phyloP scores from a whole-genome alignment of 768 basidiomycete genomes.

The Boletus pseudo-olivaceus region DNA sequence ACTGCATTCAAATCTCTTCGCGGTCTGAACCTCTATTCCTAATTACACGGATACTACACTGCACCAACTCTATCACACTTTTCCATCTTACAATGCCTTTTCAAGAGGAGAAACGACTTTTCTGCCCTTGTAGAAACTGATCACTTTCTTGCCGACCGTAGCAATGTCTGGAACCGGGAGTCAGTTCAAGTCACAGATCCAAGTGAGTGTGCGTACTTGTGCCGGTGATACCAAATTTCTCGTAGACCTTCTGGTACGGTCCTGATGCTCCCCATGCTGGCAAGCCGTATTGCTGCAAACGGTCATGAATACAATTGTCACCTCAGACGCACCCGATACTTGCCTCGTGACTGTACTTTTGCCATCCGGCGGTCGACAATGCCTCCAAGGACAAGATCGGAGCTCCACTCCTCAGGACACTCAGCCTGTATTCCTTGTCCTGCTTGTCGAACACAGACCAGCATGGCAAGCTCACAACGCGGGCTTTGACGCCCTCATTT shows the following conservation, averaged over 20 bases:
- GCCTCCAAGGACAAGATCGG: slow-evolving; percentile 91
- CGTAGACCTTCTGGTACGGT: slow-evolving; percentile 87
- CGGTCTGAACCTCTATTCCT: slow-evolving; percentile 6
- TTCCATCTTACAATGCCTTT: slow-evolving; percentile 54
- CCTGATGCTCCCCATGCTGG: slow-evolving; percentile 83
- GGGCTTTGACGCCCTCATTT: slow-evolving; percentile 72
- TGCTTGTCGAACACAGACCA: slow-evolving; percentile 88
- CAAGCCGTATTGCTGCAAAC: slow-evolving; percentile 63
- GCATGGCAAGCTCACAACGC: slow-evolving; percentile 86
- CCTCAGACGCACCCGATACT: slow-evolving; percentile 5
- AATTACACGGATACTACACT: slow-evolving; percentile 15
- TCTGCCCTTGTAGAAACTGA: slow-evolving; percentile 79
- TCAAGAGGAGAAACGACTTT: slow-evolving; percentile 70
- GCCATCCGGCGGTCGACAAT: slow-evolving; percentile 78
- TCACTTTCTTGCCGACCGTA: slow-evolving; percentile 77
- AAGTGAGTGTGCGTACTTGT: slow-evolving; percentile 45
- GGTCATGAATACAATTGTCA: background rate
- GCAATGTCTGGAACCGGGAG: slow-evolving; percentile 58
- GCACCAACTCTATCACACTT: background rate
- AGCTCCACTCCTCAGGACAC: slow-evolving; percentile 83
- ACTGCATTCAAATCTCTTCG: background rate
- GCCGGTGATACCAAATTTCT: slow-evolving; percentile 84
- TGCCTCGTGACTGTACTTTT: slow-evolving; percentile 84
- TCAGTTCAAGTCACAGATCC: slow-evolving; percentile 6
- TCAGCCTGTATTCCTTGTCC: slow-evolving; percentile 70